phyloP scores from a whole-genome alignment of 2,329 filamentous ascomycete species.

The Aspergillus carbonarius region DNA sequence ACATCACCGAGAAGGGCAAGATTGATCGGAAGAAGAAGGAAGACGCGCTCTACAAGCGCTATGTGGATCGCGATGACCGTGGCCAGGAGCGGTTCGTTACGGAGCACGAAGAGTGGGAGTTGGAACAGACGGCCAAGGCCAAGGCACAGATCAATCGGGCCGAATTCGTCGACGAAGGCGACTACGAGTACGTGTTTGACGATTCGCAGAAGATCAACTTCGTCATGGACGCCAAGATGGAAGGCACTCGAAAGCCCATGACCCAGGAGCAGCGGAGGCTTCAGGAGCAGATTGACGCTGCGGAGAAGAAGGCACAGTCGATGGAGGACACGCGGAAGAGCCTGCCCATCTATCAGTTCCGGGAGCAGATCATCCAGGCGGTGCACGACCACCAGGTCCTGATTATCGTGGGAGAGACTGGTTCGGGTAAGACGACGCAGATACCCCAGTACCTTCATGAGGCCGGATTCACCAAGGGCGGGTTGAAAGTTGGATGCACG shows the following conservation, averaged over 20 bases:
- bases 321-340: constrained; percentile 92
- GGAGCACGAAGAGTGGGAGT: constrained; percentile 94
- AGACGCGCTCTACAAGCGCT: constrained; percentile 84
- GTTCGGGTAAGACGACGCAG: constrained; percentile 94
- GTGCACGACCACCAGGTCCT: constrained; percentile 82
- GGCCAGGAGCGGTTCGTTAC: constrained; percentile 88
- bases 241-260: constrained; percentile 69
- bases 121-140: constrained; percentile 82
- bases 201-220: constrained; percentile 85
- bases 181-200: constrained; percentile 93
- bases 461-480: constrained; percentile 80
- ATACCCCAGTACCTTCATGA: constrained; percentile 91
- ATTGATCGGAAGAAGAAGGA: constrained; percentile 84
- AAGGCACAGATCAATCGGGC: constrained; percentile 77
- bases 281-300: constrained; percentile 78
- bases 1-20: constrained; percentile 90
- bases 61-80: constrained; percentile 82
- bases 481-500: constrained; percentile 85
- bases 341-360: constrained; percentile 84
- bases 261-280: constrained; percentile 77
- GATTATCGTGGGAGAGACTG: constrained; percentile 92
- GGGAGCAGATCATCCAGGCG: constrained; percentile 82
- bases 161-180: constrained; percentile 73
- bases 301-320: constrained; percentile 80
- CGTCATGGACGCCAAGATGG: constrained; percentile 69